Conservation (phyloP, 805 yeast species). For the Middelhovenomyces tepae region DNA sequence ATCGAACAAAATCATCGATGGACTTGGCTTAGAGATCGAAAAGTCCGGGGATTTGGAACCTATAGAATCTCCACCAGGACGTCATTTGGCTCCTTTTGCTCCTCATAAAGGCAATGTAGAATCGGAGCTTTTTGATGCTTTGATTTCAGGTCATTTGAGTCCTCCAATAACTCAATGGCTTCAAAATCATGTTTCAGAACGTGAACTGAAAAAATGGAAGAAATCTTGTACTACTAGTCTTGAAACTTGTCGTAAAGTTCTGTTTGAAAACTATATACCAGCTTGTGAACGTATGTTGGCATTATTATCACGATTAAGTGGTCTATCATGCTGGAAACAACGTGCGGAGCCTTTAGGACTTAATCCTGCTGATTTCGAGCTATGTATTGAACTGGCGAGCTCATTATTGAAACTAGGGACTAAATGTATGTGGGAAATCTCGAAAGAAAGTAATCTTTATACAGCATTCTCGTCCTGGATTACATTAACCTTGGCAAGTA, state of each 20-base stretch:
- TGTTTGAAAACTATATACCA: constrained; percentile 39
- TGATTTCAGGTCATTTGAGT: constrained; percentile 43
- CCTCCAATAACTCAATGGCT: constrained; percentile 39
- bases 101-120: no score
- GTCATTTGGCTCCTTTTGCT: no score
- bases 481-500: constrained; percentile 12
- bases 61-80: no score
- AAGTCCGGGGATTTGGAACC: no score
- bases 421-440: constrained; percentile 10
- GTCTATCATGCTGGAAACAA: constrained; percentile 35
- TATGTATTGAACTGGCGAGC: constrained; percentile 5
- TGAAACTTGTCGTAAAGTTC: constrained; percentile 34
- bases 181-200: constrained; percentile 47
- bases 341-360: constrained; percentile 17
- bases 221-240: constrained; percentile 36
- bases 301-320: constrained; percentile 35
- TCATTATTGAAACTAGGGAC: constrained; percentile 7
- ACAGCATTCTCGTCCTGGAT: constrained; percentile 17
- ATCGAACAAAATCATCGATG: constrained; percentile 24
- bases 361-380: constrained; percentile 4
- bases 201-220: constrained; percentile 42
- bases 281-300: constrained; percentile 41
- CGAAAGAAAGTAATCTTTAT: constrained; percentile 13
- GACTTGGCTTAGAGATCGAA: no score
- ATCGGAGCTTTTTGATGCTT: constrained; percentile 32